Evolutionary conservation across 176 grass and related monocot genomes (phyloP), one percentile per base, ranked within the genome.

Genomic region (Musa beccarii): DNA sequence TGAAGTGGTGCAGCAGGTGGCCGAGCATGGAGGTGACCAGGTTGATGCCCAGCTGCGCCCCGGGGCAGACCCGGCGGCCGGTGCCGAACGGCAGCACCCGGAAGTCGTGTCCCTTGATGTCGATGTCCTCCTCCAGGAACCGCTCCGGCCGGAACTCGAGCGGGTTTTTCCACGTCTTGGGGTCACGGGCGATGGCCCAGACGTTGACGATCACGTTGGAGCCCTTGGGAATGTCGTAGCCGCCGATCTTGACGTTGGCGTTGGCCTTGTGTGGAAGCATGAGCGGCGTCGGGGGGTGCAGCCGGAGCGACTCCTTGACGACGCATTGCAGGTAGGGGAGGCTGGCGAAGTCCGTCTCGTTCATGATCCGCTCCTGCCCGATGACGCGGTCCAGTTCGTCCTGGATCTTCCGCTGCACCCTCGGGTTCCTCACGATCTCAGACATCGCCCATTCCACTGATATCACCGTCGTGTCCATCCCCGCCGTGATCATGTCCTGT

Each of bases 181-280:
- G 87, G 68, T 92, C 90, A 0, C 87, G 84, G 3, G 82, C 87
- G 1, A 87, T 73, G 1, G 90, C 90, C 90, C 90, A 92, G 24
- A 92, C 87, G 2, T 89, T 92, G 76, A 92, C 87, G 76, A 87
- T 84, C 12, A 89, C 82, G 52, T 85, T 89, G 56, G 90, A 66
- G 0, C 90, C 90, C 68, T 84, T 89, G 52, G 90, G 90, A 65
- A 92, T 76, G 79, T 83, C 57, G 51, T 92, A 89, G 28, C 87
- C 82, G 0, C 83, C 83, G 3, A 92, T 68, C 83, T 85, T 92
- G 75, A 85, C 81, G 1, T 57, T 69, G 1, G 74, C 54, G 49
- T 73, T 88, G 64, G 89, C 89, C 83, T 92, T 92, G 84, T 92
- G 90, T 1, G 90, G 90, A 49, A 92, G 85, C 84, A 92, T 84